Evolutionary conservation across 1,139 yeast species (phyloP), one percentile per base, ranked within the genome.

Genomic region (Saccharomyces pastorianus): DNA sequence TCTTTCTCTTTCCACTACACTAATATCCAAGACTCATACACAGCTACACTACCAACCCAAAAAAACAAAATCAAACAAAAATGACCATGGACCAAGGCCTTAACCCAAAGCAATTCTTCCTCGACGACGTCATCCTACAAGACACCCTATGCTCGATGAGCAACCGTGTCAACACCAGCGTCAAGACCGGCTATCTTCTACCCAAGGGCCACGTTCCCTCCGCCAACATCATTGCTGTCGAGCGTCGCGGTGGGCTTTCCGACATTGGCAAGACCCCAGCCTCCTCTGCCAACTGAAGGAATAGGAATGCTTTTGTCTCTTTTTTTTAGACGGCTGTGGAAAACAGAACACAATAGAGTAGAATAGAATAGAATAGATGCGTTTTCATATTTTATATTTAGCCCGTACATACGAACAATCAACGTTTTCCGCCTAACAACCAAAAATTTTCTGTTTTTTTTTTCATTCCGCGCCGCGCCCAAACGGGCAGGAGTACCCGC

Each of bases 151-250:
- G 42, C 42, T 38, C 42, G 25, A 38, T 38, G 42, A 38, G 42
- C 25, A 38, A 38, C 23, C 42, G 88, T 59, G 79, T 84, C 59
- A 77, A 90, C 64, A 82, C 83, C 62, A 76, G 86, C 1, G 82
- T 85, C 2, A 73, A 80, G 47, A 83, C 82, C 47, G 90, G 90
- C 0, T 83, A 84, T 69, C 49, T 53, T 11, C 42, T 57, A 25
- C 59, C 59, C 48, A 46, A 56, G 47, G 56, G 47, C 9, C 29
- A 47, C 14, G 31, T 20, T 25, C 26, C 38, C 13, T 42, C 28
- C 31, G 50, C 41, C 41, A 48, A 48, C 42, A 38, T 38, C 42
- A 38, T 38, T 7, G 42, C 42, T n/a, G 42, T 38, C 13, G 42
- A 38, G 8, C 42, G 42, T 17, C 42, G 42, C 13, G 42, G 42